Conservation (phyloP, 345 rosid species). For the Camelina hispida region DNA sequence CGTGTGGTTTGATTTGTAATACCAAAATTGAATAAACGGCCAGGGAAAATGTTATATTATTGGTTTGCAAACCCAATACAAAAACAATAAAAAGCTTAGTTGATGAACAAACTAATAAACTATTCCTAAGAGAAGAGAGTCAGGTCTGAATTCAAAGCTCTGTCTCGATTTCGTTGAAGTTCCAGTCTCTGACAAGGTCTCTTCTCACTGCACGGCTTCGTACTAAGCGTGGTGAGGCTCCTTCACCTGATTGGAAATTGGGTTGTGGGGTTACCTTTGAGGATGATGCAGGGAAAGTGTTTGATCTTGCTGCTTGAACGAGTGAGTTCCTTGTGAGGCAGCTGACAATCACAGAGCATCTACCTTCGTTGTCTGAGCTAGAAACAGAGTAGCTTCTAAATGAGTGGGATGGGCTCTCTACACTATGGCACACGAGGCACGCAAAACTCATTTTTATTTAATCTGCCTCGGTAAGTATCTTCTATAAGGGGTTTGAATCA, state of each 20-base stretch:
- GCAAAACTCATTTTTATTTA: conserved; percentile 71
- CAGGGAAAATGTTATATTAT: conserved; percentile 18
- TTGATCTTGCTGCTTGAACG: conserved; percentile 64
- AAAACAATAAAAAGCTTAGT: background rate
- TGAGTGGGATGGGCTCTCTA: conserved; percentile 94
- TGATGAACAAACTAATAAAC: conserved; percentile 33
- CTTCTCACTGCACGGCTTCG: conserved; percentile 89
- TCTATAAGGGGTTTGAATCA: background rate
- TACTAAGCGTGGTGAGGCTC: conserved; percentile 78
- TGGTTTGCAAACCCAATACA: conserved; percentile 26
- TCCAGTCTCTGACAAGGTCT: conserved; percentile 97
- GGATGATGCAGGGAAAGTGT: conserved; percentile 54
- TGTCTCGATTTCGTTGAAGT: conserved; percentile 66
- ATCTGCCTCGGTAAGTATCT: background rate
- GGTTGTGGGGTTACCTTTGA: conserved; percentile 96
- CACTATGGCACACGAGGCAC: conserved; percentile 86
- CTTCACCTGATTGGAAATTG: conserved; percentile 43
- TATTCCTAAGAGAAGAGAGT: conserved; percentile 30
- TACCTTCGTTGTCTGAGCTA: conserved; percentile 88
- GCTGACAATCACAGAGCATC: conserved; percentile 75
- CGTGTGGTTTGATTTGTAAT: conserved; percentile 14
- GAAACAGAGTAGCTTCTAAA: conserved; percentile 93
- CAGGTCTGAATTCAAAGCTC: conserved; percentile 51
- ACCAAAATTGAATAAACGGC: conserved; percentile 17
- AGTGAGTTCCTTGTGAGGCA: conserved; percentile 73